phyloP scores from a whole-genome alignment of 352 stramenopile species.

The Pilasporangium apinafurcum region DNA sequence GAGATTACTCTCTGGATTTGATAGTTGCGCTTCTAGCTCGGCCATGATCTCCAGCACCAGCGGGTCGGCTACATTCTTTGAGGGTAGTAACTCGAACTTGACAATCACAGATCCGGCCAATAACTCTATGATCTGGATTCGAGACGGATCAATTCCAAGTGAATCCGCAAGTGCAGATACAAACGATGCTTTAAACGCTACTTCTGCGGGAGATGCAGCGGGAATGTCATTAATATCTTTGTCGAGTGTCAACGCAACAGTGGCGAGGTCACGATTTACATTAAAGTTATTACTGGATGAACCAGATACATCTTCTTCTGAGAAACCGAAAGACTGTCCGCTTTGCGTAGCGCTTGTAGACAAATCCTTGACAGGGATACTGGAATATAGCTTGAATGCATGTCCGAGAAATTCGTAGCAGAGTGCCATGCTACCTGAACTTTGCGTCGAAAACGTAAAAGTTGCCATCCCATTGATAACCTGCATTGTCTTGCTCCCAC shows the following conservation, averaged over 20 bases:
- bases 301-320: conserved; percentile 24
- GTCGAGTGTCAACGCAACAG: conserved; percentile 40
- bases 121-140: conserved; percentile 45
- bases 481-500: conserved; percentile 20
- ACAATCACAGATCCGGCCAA: conserved; percentile 58
- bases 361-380: conserved; percentile 27
- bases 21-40: conserved; percentile 35
- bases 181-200: conserved; percentile 41
- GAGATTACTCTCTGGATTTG: conserved; percentile 26
- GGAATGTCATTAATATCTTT: conserved; percentile 55
- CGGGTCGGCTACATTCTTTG: conserved; percentile 32
- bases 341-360: conserved; percentile 10
- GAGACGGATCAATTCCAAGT: conserved; percentile 35
- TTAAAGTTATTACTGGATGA: conserved; percentile 23
- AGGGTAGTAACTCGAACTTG: conserved; percentile 49
- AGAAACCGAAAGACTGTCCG: conserved; percentile 1
- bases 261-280: conserved; percentile 40
- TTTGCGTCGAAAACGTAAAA: conserved; percentile 40
- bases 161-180: conserved; percentile 19
- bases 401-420: conserved; percentile 60
- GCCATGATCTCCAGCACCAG: conserved; percentile 37
- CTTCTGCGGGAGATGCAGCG: conserved; percentile 36
- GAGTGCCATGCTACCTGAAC: conserved; percentile 25
- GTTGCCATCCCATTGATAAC: conserved; percentile 31
- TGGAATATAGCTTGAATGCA: conserved; percentile 42